Conservation (phyloP, 805 yeast genomes). For the Saccharomycopsis synnaedendra region DNA sequence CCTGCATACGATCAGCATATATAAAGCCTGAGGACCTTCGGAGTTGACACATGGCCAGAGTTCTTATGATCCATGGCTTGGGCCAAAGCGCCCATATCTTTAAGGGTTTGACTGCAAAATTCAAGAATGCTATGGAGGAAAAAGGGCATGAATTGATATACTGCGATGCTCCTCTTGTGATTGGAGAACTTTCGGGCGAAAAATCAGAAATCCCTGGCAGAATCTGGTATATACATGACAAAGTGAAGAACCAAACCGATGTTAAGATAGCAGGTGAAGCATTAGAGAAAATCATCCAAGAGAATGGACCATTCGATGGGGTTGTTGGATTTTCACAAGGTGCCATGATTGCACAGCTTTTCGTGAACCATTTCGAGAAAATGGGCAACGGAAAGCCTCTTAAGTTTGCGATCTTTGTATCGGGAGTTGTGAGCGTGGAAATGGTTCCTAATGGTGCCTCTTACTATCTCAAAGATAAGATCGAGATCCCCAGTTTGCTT, state of each 20-base stretch:
- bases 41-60: too few relatives aligned
- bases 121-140: slow-evolving; percentile 61
- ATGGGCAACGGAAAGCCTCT: slow-evolving; percentile 36
- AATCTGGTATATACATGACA: too few relatives aligned
- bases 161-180: slow-evolving; percentile 64
- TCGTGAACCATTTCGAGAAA: slow-evolving; percentile 49
- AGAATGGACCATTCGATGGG: slow-evolving; percentile 79
- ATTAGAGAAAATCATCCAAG: slow-evolving; percentile 38
- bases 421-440: slow-evolving; percentile 44
- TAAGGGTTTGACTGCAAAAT: slow-evolving; percentile 79
- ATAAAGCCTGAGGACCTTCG: too few relatives aligned
- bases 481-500: slow-evolving; percentile 40
- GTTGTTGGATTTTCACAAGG: slow-evolving; percentile 91
- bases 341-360: slow-evolving; percentile 70
- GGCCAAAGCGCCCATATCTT: slow-evolving; percentile 77
- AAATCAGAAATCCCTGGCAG: background rate
- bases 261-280: slow-evolving; percentile 27
- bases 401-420: slow-evolving; percentile 65
- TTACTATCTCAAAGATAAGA: slow-evolving; percentile 20
- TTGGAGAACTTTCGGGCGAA: slow-evolving; percentile 24
- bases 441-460: slow-evolving; percentile 22
- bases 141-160: slow-evolving; percentile 57
- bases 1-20: too few relatives aligned
- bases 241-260: too few relatives aligned
- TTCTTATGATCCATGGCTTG: slow-evolving; percentile 71